These are phyloP conservation scores for Fusarium globosum DNA, from an alignment of 2,329 filamentous ascomycete genomes.

Conservation along the genomic window DNA sequence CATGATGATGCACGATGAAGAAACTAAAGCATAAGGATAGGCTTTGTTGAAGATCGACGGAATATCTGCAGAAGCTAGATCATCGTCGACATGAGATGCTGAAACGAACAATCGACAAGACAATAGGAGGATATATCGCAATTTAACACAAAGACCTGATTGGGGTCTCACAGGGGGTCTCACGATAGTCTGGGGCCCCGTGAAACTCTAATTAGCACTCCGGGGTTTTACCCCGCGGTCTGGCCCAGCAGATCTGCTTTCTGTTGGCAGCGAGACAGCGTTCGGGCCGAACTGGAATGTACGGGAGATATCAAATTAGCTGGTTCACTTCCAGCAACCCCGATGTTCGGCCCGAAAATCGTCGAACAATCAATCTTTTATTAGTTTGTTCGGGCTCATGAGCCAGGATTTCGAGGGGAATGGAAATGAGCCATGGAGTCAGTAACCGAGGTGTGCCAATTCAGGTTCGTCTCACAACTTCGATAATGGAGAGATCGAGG, in stretches of 20 bases:
- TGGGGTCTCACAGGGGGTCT: background rate
- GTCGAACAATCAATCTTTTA: too few relatives aligned
- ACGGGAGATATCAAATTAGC: background rate
- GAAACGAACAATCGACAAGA: accelerated
- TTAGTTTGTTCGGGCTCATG: background rate
- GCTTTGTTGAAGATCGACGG: accelerated
- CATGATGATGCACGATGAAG: background rate
- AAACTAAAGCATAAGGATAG: accelerated
- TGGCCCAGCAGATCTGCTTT: background rate
- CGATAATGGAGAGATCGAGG: background rate
- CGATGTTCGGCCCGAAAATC: background rate
- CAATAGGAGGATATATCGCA: background rate
- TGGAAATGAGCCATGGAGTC: background rate
- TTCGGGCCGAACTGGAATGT: background rate
- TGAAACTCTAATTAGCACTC: background rate
- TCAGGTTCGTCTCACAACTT: background rate
- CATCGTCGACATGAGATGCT: accelerated
- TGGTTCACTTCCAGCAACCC: background rate
- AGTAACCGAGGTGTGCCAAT: background rate
- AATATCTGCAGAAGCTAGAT: accelerated
- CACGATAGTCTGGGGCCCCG: background rate
- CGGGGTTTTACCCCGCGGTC: background rate
- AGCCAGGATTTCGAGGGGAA: background rate
- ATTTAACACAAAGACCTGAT: background rate
- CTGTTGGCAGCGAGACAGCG: background rate